A percentile compares a stretch with the other conserved stretches of the same genome.
Conservation (phyloP, 1,284 basidiomycete genomes). For the Flammula alnicola region DNA sequence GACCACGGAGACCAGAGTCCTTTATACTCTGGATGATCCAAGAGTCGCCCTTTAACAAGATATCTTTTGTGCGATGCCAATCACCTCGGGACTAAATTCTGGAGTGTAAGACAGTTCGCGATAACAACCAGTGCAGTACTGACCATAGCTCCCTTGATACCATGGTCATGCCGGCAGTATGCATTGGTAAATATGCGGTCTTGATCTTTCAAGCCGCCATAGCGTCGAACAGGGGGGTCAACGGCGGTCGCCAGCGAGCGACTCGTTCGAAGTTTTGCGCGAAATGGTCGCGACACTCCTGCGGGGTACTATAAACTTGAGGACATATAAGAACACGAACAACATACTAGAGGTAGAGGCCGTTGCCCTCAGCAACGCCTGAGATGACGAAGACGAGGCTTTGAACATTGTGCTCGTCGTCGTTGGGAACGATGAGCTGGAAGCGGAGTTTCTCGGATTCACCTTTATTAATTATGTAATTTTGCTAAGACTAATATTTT, state of each 20-base stretch:
- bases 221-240: slow-evolving; percentile 81
- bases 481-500: neutral
- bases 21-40: slow-evolving; percentile 98
- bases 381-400: slow-evolving; percentile 37
- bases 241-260: slow-evolving; percentile 77
- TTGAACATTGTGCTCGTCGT: slow-evolving; percentile 39
- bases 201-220: slow-evolving; percentile 92
- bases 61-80: slow-evolving; percentile 98
- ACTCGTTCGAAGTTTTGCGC: slow-evolving; percentile 37
- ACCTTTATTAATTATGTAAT: slow-evolving; percentile 21
- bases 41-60: slow-evolving; percentile 92
- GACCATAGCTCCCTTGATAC: slow-evolving; percentile 88
- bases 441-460: slow-evolving; percentile 34
- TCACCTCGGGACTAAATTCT: slow-evolving; percentile 81
- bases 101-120: slow-evolving; percentile 4
- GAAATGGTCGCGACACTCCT: slow-evolving; percentile 47
- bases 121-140: slow-evolving; percentile 22
- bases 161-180: slow-evolving; percentile 84
- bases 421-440: slow-evolving; percentile 28
- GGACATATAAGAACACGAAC: neutral
- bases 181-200: slow-evolving; percentile 93
- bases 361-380: slow-evolving; percentile 35
- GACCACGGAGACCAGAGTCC: slow-evolving; percentile 93
- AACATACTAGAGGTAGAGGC: slow-evolving; percentile 30
- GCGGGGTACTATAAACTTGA: neutral